Base-by-base conservation (phyloP, 495 filamentous ascomycete genomes). In the Letharia lupina region DNA sequence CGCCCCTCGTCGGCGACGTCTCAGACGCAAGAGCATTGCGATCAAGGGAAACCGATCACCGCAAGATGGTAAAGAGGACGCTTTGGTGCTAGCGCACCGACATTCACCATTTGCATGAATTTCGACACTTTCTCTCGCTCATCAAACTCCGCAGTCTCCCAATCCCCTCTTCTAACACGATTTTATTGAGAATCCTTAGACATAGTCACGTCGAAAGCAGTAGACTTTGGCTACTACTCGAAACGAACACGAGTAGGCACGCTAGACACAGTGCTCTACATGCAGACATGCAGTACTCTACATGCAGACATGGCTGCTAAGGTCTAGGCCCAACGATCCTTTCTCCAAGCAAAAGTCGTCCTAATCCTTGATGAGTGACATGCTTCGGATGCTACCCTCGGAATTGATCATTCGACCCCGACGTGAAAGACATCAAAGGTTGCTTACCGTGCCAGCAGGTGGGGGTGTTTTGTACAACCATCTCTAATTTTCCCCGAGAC, bases 401-500 rank as follows among this genome's bases (percentile, higher is more conserved):
- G 31, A 9, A 18, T 8, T 35, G 33, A 10, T 10, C 11, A 2
- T 37, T 57, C 54, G 20, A 10, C 16, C 54, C 33, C 33, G 18
- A 33, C 16, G 3, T 57, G 13, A 10, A 56, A 56, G 54, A 11
- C 10, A 9, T 37, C 31, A 31, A 4, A 16, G 33, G 15, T 37
- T 37, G 33, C 52, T 56, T 56, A 35, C 52, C 0, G 54, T 31
- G 2, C 5, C 11, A 56, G 2, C 31, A 35, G 15, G 52, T 35
- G 54, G 54, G 54, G 54, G 10, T 18, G 5, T 57, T 37, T 57
- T 57, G 54, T 57, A n/a, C 54, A 10, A 57, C 54, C 54, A 57
- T 57, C 33, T 37, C 33, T 37, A 9, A 20, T 10, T 20, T 57
- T n/a, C 15, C 15, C 11, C 7, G 10, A 57, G 31, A 20, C 31